Evolutionary conservation across 169 alveolate genomes (phyloP), one percentile per base, ranked within the genome.

Genomic region (Amoebophrya sp.): DNA sequence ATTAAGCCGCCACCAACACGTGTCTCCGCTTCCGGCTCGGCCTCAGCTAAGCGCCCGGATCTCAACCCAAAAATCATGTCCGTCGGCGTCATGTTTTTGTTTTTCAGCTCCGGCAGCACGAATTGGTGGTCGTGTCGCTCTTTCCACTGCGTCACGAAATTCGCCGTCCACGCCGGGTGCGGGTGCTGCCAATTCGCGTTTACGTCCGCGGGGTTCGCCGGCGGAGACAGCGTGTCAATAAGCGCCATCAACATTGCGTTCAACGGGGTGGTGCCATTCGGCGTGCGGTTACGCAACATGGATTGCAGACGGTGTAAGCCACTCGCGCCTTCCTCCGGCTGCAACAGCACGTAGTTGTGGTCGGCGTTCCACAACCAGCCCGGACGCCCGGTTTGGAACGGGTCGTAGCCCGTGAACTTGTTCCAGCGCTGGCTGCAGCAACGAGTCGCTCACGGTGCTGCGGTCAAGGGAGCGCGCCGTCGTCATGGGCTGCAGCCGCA

Each of bases 11-110:
- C 76, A 23, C 76, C 76, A 14, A 53, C 10, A 23, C 23, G 76
- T 23, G 76, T 53, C 76, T 53, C 76, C 76, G 76, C 76, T 53
- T 53, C 76, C 76, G 76, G 76, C 76, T 53, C 76, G 76, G 76
- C 76, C 76, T 53, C 76, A 23, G 76, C 23, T 23, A 53, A 23
- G n/a, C n/a, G 76, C 76, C 76, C 76, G n/a, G 76, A 23, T 23
- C 76, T 10, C 76, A 53, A 23, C 76, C 76, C 76, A 23, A 53
- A 53, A 23, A 53, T 53, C 76, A 53, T 53, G 76, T 53, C 76
- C 76, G 76, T 23, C 76, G 23, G n/a, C n/a, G n/a, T 53, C 76
- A 53, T 10, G 76, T 53, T 53, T 53, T 53, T 53, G 23, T 23
- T 10, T 53, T 53, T 53, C 76, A 53, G 23, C 76, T 53, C 76